Percentiles rank a stretch among this genome's conserved stretches.
These are phyloP conservation scores for Hemileccinum rubropunctum DNA, from an alignment of 768 basidiomycete genomes.

Conservation along the genomic window DNA sequence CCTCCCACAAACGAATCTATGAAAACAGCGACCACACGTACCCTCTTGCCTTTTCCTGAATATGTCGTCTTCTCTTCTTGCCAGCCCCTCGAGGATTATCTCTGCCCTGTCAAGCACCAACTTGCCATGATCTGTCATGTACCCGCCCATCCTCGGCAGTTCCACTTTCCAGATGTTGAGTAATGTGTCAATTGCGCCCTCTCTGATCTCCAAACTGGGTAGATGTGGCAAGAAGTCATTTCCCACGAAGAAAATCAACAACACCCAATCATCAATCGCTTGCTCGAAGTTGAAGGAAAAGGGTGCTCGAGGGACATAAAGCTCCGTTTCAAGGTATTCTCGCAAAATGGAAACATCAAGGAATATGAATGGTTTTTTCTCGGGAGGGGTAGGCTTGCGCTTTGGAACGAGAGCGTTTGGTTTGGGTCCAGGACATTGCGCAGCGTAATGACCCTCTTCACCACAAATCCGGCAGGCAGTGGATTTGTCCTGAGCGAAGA, in stretches of 20 bases:
- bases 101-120: conserved; percentile 84
- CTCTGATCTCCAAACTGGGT: conserved; percentile 96
- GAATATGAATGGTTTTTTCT: conserved; percentile 96
- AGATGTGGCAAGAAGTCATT: conserved; percentile 98
- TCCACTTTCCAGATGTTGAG: conserved; percentile 95
- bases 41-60: conserved; percentile 90
- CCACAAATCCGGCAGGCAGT: conserved; percentile 90
- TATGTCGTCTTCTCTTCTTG: conserved; percentile 93
- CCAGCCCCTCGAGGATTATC: conserved; percentile 93
- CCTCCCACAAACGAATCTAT: neutral
- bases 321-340: conserved; percentile 97
- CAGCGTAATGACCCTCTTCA: conserved; percentile 92
- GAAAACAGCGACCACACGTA: conserved; percentile 41
- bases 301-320: conserved; percentile 70
- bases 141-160: conserved; percentile 94
- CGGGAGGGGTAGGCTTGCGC: conserved; percentile 48
- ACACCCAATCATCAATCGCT: conserved; percentile 99
- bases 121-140: conserved; percentile 89
- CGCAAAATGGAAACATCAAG: conserved; percentile 94
- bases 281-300: conserved; percentile 94
- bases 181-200: conserved; percentile 97
- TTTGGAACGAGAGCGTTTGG: conserved; percentile 48
- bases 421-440: conserved; percentile 85
- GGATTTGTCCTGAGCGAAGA: conserved; percentile 83
- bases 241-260: conserved; percentile 99